A percentile compares a stretch with the other conserved stretches of the same genome.
Evolutionary conservation across 1,139 yeast species (phyloP).

Genomic region (Geotrichum siamense): DNA sequence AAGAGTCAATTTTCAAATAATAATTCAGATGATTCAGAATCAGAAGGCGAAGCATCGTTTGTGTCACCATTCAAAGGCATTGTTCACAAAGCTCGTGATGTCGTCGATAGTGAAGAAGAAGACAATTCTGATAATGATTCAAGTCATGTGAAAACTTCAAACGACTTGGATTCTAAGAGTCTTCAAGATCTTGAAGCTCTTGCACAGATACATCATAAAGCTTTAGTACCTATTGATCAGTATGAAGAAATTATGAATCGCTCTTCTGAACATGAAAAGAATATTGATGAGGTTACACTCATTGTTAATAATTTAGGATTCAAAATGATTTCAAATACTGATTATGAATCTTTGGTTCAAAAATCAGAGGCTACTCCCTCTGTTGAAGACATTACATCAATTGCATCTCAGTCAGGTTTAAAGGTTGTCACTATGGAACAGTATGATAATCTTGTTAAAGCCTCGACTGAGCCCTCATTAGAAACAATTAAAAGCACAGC

Average conservation of each 20-base stretch:
- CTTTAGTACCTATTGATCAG: conserved; percentile 44
- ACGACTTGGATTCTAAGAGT: too few species aligned
- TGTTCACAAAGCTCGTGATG: too few species aligned
- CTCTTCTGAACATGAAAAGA: conserved; percentile 20
- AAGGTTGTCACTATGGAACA: conserved; percentile 33
- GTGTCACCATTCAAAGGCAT: too few species aligned
- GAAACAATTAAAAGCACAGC: conserved; percentile 34
- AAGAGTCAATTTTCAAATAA: too few species aligned
- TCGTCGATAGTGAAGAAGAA: too few species aligned
- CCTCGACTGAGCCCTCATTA: conserved; percentile 19
- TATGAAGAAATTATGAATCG: conserved; percentile 31
- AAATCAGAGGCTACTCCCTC: conserved; percentile 22
- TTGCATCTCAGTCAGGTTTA: conserved; percentile 15
- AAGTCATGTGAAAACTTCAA: too few species aligned
- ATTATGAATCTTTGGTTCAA: conserved; percentile 34
- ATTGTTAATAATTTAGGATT: conserved; percentile 6
- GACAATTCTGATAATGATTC: too few species aligned
- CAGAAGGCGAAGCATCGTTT: too few species aligned
- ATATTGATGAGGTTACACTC: conserved; percentile 20
- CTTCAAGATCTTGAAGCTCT: conserved; percentile 42
- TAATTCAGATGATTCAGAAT: too few species aligned
- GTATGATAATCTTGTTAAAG: conserved; percentile 19
- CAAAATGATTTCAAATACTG: conserved; percentile 42
- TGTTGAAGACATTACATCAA: conserved; percentile 19
- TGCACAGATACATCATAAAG: conserved; percentile 45